Base-by-base conservation (phyloP, 306 rosid genomes). In the Notholithocarpus densiflorus region DNA sequence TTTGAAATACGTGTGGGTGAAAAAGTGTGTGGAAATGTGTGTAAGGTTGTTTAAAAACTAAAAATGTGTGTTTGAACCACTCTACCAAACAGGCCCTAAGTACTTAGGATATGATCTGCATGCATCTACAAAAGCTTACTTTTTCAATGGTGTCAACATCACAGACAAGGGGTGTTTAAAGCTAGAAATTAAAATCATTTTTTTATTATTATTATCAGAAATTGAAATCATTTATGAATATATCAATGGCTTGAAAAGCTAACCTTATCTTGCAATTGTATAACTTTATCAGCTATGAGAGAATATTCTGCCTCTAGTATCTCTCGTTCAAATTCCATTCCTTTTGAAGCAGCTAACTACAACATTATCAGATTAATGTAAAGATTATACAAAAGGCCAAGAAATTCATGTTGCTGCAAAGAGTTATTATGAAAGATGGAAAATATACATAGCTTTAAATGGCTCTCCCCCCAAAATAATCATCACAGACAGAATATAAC, bases 231-330 rank as follows among this genome's bases (percentile, higher is more conserved):
- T 24, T 23, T 23, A 60, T 12, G 53, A 19, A 66, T 34, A 66
- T 66, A 34, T n/a, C 27, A 34, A 19, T 27, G 23, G 72, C 32
- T 59, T 79, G 57, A 24, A 81, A 80, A 71, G 59, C 87, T 68
- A 81, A 89, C 99, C 89, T 89, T 86, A 60, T 87, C 96, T 71
- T 89, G 93, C 83, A 89, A 72, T 75, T 82, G 90, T 29, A 79
- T 78, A 71, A 95, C 85, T 89, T 93, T 93, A 82, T 93, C 92
- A 73, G 84, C 82, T 59, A 85, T 52, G 27, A 87, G 75, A 72
- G 93, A 80, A 80, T 80, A 90, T 79, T 95, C 98, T 26, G 90
- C 97, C 87, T 90, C 99, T 54, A 93, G 90, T 68, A 90, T 88
- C 88, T 93, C 96, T 77, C 86, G 80, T 75, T 92, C 98, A 83